Evolutionary conservation across 352 stramenopile species (phyloP).

Genomic region (Phytophthora parvispora): DNA sequence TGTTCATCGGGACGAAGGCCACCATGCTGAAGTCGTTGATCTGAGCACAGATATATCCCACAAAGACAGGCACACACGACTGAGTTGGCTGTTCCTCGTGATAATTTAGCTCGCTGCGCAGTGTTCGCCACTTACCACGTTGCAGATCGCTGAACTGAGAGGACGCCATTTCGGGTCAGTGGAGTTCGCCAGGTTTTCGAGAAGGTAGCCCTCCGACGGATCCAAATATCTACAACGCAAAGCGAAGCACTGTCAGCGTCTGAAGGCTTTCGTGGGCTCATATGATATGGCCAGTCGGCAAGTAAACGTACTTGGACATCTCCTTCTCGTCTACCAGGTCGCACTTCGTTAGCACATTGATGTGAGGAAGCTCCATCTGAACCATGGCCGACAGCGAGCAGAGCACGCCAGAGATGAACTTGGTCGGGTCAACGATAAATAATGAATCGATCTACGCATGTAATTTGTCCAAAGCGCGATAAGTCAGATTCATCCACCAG

Average conservation of each 20-base stretch:
- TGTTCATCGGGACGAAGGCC: slow-evolving; percentile 98
- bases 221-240: slow-evolving; percentile 70
- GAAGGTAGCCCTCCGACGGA: slow-evolving; percentile 84
- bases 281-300: background rate
- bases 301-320: slow-evolving; percentile 76
- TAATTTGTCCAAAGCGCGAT: background rate
- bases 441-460: slow-evolving; percentile 91
- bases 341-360: slow-evolving; percentile 95
- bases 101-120: background rate
- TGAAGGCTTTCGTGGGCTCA: slow-evolving; percentile 3
- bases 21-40: slow-evolving; percentile 98
- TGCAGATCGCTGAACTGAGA: slow-evolving; percentile 86
- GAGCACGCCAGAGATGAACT: slow-evolving; percentile 99
- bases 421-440: slow-evolving; percentile 97
- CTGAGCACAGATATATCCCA: slow-evolving; percentile 37
- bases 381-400: slow-evolving; percentile 98
- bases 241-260: slow-evolving; percentile 4
- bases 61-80: background rate
- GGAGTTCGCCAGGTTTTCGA: slow-evolving; percentile 85
- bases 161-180: slow-evolving; percentile 88
- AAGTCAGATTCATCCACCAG: background rate
- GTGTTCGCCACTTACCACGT: slow-evolving; percentile 68
- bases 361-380: slow-evolving; percentile 97
- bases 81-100: slow-evolving; percentile 9
- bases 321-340: slow-evolving; percentile 93